Evolutionary conservation across 345 rosid species (phyloP), one percentile per base, ranked within the genome.

Genomic region (Citrus hindsii): DNA sequence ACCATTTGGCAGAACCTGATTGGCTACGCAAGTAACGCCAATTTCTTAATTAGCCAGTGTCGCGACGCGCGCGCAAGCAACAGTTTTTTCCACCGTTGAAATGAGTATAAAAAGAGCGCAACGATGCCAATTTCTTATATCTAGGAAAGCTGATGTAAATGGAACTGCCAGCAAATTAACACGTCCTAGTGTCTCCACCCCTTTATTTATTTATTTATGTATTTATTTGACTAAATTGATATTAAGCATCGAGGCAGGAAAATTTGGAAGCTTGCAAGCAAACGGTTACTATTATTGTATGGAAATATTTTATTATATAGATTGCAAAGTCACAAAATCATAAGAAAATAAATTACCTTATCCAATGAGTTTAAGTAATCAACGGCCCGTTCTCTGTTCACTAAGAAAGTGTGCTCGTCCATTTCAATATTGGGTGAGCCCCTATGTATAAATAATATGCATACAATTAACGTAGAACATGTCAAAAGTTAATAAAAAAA

Each of bases 351-450:
- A 28, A 79, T 51, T 77, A 90, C 99, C 97, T 94, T 96, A 70
- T 96, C 98, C 85, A 96, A 85, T 46, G 97, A 94, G 81, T 96
- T 96, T 84, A 96, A 84, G 86, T 96, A 96, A 84, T 96, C 99
- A 77, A 94, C 98, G 35, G 99, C 99, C 80, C 99, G 86, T 79
- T 96, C 99, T 73, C 99, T 85, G 86, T 96, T 96, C 35, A 92
- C 96, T 88, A 96, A 37, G 90, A 96, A 96, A 2, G 97, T 92
- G 5, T 94, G 89, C 86, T 91, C 99, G 82, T 94, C 98, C 97
- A 94, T 96, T 83, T 94, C 98, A 24, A 96, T 94, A 88, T 96
- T 96, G 10, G 99, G 98, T 60, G 99, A 96, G 46, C 98, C 98
- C 84, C 99, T 94, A 82, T 35, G 21, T 21, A 18, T 14, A 16